Base-by-base conservation (phyloP, 2,329 filamentous ascomycete species). In the Ophiocordyceps camponoti-leonardi region DNA sequence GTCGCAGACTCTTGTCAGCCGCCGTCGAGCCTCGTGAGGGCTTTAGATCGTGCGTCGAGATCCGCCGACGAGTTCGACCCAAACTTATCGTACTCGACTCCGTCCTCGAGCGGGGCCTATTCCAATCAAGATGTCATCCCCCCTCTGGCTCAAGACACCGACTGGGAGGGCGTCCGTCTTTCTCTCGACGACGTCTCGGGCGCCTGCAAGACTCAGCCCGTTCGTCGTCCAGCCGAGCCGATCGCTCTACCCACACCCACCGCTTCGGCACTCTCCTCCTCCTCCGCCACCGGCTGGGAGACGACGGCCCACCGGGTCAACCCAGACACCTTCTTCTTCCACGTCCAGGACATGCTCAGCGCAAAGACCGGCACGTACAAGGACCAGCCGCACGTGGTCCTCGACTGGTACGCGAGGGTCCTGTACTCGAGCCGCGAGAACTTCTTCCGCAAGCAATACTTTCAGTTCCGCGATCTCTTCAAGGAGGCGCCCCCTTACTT, bases 321-420 rank as follows among this genome's bases (percentile, higher is more conserved):
- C n/a, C 53, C 54, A 44, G 50, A 49, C 46, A 56, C 50, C 22
- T 77, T 72, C 0, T 83, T 78, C 54, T 83, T 84, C 51, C 69
- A 77, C 23, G 66, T 81, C 22, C 73, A 72, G 4, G 77, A 83
- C 53, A 70, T 81, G 47, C 61, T 77, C 42, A 63, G 63, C 16
- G 66, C 71, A 41, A 67, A 72, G 44, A 41, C 46, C 1, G 46
- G 53, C 3, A 60, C 60, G 42, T 54, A 54, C 44, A 54, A 51
- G 12, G 51, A 60, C 11, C 56, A 62, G n/a, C 58, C 61, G 19
- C 54, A 61, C 0, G 65, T 64, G 4, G 56, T 72, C 0, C 69
- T 83, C 48, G 79, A 83, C 55, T 59, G 84, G 0, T 85, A 78
- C 53, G 77, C 77, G 4, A 67, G 74, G 23, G 72, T 83, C 2